A percentile compares a stretch with the other conserved stretches of the same genome.
These are phyloP conservation scores for Colletotrichum tamarilloi DNA, from an alignment of 2,329 filamentous ascomycete species.

Conservation along the genomic window DNA sequence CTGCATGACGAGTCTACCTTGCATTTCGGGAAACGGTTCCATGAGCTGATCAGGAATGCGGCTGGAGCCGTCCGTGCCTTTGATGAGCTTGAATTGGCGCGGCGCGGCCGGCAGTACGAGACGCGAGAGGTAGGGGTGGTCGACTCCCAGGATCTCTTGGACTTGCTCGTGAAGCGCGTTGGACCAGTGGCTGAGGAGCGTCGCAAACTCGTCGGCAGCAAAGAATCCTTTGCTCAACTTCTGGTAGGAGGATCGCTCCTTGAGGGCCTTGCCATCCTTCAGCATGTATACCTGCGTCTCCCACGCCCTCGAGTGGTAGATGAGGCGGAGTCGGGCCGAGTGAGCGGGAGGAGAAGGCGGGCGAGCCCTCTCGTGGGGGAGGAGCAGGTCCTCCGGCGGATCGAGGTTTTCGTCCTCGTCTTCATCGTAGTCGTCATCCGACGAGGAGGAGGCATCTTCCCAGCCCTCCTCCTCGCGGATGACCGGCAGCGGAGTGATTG, in stretches of 20 bases:
- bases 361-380: neutral
- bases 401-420: neutral
- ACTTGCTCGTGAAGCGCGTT: slow-evolving; percentile 3
- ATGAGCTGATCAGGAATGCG: neutral
- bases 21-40: slow-evolving; percentile 5
- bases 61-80: neutral
- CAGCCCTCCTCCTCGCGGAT: slow-evolving; percentile 10
- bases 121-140: slow-evolving; percentile 9
- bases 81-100: neutral
- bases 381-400: neutral
- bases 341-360: neutral
- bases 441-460: slow-evolving; percentile 9
- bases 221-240: neutral
- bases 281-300: slow-evolving; percentile 8
- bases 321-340: neutral
- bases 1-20: slow-evolving; percentile 12
- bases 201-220: neutral
- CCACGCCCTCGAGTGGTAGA: neutral
- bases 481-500: neutral
- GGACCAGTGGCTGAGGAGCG: neutral
- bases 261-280: slow-evolving; percentile 7
- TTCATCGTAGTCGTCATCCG: neutral
- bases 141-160: neutral
- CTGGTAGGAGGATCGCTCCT: neutral
- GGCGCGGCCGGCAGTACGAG: neutral